Conservation (phyloP, 768 basidiomycete genomes). For the Mycena vulgaris region DNA sequence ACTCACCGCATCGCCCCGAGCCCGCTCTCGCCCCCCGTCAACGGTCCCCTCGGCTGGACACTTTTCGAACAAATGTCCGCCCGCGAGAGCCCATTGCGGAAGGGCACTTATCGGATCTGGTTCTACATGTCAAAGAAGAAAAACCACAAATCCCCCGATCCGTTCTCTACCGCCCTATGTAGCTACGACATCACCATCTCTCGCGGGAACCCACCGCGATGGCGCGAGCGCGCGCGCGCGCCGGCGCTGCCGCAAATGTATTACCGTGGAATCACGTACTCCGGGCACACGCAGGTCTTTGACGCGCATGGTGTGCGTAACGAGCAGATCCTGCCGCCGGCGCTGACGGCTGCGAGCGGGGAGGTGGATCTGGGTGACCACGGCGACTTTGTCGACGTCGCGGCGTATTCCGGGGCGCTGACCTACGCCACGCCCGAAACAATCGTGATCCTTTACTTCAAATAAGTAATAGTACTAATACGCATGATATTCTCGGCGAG, state of each 20-base stretch:
- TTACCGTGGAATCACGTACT: background rate
- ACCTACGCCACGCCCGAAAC: too few relatives aligned
- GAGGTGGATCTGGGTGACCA: background rate
- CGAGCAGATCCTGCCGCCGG: background rate
- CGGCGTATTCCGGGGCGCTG: too few relatives aligned
- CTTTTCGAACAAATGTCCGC: background rate
- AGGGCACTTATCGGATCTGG: conserved; percentile 3
- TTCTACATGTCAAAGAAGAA: background rate
- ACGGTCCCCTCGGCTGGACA: background rate
- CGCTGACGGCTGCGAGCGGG: background rate
- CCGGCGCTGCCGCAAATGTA: background rate
- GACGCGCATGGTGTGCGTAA: background rate
- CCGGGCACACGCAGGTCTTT: conserved; percentile 2
- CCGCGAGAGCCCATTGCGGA: background rate
- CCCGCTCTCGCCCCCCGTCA: background rate
- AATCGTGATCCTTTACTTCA: too few relatives aligned
- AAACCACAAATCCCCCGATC: too few relatives aligned
- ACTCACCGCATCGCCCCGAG: background rate
- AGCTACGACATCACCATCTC: background rate
- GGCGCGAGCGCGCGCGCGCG: background rate
- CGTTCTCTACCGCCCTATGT: background rate
- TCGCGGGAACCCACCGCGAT: background rate
- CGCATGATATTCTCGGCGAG: too few relatives aligned
- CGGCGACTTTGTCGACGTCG: too few relatives aligned
- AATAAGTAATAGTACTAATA: too few relatives aligned